Percentiles rank a stretch among this genome's conserved stretches.
These are phyloP conservation scores for Linum lewisii DNA, from an alignment of 345 rosid genomes.

Conservation along the genomic window DNA sequence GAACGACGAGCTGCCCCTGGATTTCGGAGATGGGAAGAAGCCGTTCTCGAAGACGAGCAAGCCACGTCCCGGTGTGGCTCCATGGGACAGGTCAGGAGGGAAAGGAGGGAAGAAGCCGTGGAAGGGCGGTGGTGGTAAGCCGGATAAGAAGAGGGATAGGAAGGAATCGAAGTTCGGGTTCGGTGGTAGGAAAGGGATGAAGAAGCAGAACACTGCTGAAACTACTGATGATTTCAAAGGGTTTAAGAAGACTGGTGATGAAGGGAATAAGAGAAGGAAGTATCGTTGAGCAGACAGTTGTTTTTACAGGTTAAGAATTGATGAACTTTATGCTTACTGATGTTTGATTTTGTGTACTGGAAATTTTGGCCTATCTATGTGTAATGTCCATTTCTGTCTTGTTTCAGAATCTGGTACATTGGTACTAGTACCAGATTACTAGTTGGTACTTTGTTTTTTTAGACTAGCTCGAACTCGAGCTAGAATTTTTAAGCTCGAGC, in stretches of 20 bases:
- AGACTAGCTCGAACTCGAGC: no score
- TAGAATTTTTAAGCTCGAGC: no score
- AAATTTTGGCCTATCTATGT: no score
- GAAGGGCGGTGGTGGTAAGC: constrained; percentile 23
- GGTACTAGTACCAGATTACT: no score
- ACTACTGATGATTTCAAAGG: constrained; percentile 14
- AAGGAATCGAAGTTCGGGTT: constrained; percentile 51
- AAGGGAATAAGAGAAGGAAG: neutral
- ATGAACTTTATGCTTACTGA: no score
- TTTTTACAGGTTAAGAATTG: no score
- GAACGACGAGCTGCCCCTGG: constrained; percentile 40
- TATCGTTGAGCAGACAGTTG: neutral
- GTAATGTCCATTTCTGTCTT: no score
- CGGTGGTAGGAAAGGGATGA: constrained; percentile 54
- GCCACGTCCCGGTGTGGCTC: constrained; percentile 55
- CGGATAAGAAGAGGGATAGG: constrained; percentile 25
- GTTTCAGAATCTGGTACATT: no score
- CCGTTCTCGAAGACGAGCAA: constrained; percentile 49
- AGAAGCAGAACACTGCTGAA: constrained; percentile 60
- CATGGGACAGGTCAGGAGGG: constrained; percentile 64
- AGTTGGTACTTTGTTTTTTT: no score
- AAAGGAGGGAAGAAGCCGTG: constrained; percentile 24
- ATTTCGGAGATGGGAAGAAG: constrained; percentile 49
- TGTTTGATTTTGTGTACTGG: no score
- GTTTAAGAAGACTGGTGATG: neutral